Percentiles rank a stretch among this genome's conserved stretches.
phyloP scores from a whole-genome alignment of 2,329 filamentous ascomycete genomes.

The Aspergillus sp. region DNA sequence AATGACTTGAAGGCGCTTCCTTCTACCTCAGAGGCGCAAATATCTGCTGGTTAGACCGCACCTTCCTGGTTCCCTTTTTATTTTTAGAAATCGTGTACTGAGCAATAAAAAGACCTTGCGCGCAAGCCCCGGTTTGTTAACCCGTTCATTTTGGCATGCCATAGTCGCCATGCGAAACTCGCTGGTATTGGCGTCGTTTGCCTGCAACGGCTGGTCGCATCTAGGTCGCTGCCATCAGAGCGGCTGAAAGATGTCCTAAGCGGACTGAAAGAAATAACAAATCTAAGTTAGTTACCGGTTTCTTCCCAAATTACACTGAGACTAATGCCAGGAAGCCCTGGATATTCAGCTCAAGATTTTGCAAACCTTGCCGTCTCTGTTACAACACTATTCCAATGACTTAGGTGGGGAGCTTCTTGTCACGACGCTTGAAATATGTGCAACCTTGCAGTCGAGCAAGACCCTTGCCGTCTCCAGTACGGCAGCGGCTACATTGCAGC shows the following conservation, averaged over 20 bases:
- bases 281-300: slow-evolving; percentile 56
- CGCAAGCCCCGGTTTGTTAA: slow-evolving; percentile 82
- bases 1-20: slow-evolving; percentile 80
- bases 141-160: slow-evolving; percentile 90
- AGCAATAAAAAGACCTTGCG: slow-evolving; percentile 66
- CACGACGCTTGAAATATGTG: slow-evolving; percentile 84
- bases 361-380: slow-evolving; percentile 81
- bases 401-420: slow-evolving; percentile 79
- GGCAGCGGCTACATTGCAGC: slow-evolving; percentile 92
- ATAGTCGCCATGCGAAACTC: slow-evolving; percentile 86
- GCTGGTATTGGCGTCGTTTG: slow-evolving; percentile 84
- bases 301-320: background rate
- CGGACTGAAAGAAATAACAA: slow-evolving; percentile 79
- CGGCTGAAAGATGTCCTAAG: slow-evolving; percentile 84
- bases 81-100: slow-evolving; percentile 18
- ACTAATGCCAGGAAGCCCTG: slow-evolving; percentile 51
- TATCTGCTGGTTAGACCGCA: slow-evolving; percentile 62
- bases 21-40: slow-evolving; percentile 71
- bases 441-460: slow-evolving; percentile 85
- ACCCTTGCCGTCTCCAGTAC: slow-evolving; percentile 93
- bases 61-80: background rate
- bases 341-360: slow-evolving; percentile 96
- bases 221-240: slow-evolving; percentile 73
- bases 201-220: slow-evolving; percentile 82
- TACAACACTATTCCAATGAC: slow-evolving; percentile 86